Base-by-base conservation (phyloP, 2,329 filamentous ascomycete species). In the Lecanicillium sp. region DNA sequence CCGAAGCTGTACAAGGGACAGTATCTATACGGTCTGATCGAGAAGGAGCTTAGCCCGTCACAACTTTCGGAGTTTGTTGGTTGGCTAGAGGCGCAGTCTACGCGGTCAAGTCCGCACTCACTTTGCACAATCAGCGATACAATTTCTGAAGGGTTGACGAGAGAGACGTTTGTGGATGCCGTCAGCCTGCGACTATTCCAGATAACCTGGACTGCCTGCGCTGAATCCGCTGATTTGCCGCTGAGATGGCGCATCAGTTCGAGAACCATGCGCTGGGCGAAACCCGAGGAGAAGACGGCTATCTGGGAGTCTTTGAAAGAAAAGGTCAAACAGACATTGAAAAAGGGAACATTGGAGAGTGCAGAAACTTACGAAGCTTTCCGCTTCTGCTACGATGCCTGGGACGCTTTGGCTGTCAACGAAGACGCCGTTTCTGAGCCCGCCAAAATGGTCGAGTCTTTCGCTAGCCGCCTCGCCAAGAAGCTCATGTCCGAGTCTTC, bases 11-110 rank as follows among this genome's bases (percentile, higher is more conserved):
- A 55, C 19, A 49, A 52, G 0, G 47, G 55, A 3, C 50, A 58
- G 19, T 50, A 47, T 11, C 52, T 56, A 38, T 58, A 50, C n/a
- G 48, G 48, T 14, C 50, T 61, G 29, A 55, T 77, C 14, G 69
- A 74, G 49, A 62, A 66, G 11, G 67, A 72, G 3, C 58, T 77
- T 40, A 74, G 69, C 2, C 59, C 65, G 3, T 62, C 66, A n/a
- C 73, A 76, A 49, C 59, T 77, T 6, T 41, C 62, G 2, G 67
- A 67, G 5, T 50, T 75, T 4, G 51, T 78, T 12, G 59, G 64
- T n/a, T 73, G 71, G 70, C 54, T 74, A 0, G 60, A 63, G 11
- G 51, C 53, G 8, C 63, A 70, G 37, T 59, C 32, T 14, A 40
- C 44, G 15, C 39, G 60, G 14, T 50, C 55, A 12, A 40, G 60